Base-by-base conservation (phyloP, 2,329 filamentous ascomycete genomes). In the Alternaria novae-zelandiae region DNA sequence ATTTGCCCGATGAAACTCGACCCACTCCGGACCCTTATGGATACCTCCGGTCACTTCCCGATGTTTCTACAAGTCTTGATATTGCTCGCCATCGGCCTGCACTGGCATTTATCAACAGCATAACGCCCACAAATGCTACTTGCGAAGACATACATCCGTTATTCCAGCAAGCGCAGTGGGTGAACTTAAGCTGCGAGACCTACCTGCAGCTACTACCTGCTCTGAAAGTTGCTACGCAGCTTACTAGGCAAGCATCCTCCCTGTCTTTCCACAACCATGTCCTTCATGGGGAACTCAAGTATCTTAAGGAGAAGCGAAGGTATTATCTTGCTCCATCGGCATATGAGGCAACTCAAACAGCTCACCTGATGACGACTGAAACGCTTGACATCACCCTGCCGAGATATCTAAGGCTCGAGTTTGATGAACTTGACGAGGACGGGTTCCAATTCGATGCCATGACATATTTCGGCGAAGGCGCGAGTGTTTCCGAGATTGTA, bases 241-340 rank as follows among this genome's bases (percentile, higher is more conserved):
- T 64, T 21, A 41, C 60, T 32, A 53, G 44, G 6, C 58, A 64
- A 23, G 43, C 54, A 13, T 32, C 11, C 21, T 43, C 61, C n/a
- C 25, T 54, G 12, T 10, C 7, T 17, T 64, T 54, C 47, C 61
- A 50, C 47, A 61, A 61, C 12, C 58, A 61, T 23, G 57, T 55
- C n/a, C 25, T 50, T 12, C 46, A 50, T 50, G 46, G 25, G 17
- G 28, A 23, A n/a, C 25, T 50, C 15, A 20, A 30, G 25, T 30
- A 28, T 20, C 46, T 28, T n/a, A 11, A 7, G 11, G 46, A 50
- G 46, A 50, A 15, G 25, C 46, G 28, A 26, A 20, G 17, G 46
- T 20, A 44, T 30, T 56, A 60, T 56, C 32, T 56, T 23, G 23
- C 6, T 15, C 5, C 11, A 12, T 36, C 21, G 5, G n/a, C 4